Conservation (phyloP, 148 eudicot genomes). For the Vaccinium macrocarpon region DNA sequence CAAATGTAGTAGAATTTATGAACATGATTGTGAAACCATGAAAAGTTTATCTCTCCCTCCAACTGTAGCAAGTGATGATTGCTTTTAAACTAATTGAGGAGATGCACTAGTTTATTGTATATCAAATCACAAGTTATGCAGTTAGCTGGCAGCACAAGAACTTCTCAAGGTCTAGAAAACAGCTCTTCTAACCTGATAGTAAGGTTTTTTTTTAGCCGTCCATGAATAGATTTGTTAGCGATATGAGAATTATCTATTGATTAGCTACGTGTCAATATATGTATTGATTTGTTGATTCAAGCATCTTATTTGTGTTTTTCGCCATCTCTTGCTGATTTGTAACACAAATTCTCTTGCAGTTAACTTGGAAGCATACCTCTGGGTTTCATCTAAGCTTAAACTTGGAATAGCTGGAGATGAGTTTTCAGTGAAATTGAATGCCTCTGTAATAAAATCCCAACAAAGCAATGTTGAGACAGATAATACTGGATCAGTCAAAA, state of each 20-base stretch:
- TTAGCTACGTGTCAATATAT: background rate
- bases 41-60: background rate
- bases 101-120: background rate
- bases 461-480: slow-evolving; percentile 42
- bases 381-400: slow-evolving; percentile 76
- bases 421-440: slow-evolving; percentile 40
- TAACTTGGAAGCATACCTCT: slow-evolving; percentile 64
- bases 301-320: background rate
- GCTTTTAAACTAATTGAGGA: background rate
- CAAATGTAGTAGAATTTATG: no score
- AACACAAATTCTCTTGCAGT: slow-evolving; percentile 40
- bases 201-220: background rate
- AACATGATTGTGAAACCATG: background rate
- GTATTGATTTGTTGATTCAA: slow-evolving; percentile 1
- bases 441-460: slow-evolving; percentile 36
- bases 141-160: background rate
- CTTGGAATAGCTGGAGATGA: slow-evolving; percentile 65
- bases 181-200: background rate
- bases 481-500: slow-evolving; percentile 45
- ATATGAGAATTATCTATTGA: background rate
- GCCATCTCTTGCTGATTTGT: background rate
- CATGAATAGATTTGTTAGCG: background rate
- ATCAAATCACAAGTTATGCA: background rate
- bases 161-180: background rate
- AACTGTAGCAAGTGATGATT: background rate